Percentiles rank a stretch among this genome's conserved stretches.
Evolutionary conservation across 2,329 filamentous ascomycete genomes (phyloP).

Genomic region (Sporothrix humicola): DNA sequence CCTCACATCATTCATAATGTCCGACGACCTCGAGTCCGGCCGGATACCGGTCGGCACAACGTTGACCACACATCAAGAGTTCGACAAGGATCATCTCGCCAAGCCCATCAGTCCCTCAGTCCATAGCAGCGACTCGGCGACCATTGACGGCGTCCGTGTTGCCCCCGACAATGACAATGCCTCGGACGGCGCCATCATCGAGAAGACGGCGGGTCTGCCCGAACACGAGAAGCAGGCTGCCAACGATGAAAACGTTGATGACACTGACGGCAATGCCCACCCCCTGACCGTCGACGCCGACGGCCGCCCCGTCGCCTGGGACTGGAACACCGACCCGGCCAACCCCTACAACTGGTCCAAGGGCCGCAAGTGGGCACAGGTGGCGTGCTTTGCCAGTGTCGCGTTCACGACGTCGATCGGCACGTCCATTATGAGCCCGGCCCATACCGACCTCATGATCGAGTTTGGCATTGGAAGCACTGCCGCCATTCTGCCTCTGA

Average conservation of each 20-base stretch:
- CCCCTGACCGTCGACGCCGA: conserved; percentile 26
- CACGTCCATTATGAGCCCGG: conserved; percentile 60
- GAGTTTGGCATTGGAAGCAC: conserved; percentile 62
- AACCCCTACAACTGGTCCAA: conserved; percentile 60
- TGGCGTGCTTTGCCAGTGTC: conserved; percentile 47
- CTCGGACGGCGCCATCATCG: neutral
- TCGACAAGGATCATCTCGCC: neutral
- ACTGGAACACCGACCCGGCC: conserved; percentile 50
- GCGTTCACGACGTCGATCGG: conserved; percentile 58
- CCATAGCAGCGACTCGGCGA: conserved; percentile 12
- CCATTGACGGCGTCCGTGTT: neutral
- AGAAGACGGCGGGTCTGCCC: neutral
- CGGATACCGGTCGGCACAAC: conserved; percentile 2
- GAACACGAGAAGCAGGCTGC: neutral
- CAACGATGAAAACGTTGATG: neutral
- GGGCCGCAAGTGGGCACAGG: conserved; percentile 49
- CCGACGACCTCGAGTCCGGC: neutral
- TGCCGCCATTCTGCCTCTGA: conserved; percentile 62
- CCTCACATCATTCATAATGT: neutral
- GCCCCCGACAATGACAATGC: neutral
- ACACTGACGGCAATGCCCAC: neutral
- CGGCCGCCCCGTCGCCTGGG: conserved; percentile 30
- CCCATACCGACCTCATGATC: conserved; percentile 52
- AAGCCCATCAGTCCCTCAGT: neutral
- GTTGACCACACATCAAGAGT: neutral